A percentile compares a stretch with the other conserved stretches of the same genome.
Conservation (phyloP, 2,329 filamentous ascomycete genomes). For the Cladosporium sp. region DNA sequence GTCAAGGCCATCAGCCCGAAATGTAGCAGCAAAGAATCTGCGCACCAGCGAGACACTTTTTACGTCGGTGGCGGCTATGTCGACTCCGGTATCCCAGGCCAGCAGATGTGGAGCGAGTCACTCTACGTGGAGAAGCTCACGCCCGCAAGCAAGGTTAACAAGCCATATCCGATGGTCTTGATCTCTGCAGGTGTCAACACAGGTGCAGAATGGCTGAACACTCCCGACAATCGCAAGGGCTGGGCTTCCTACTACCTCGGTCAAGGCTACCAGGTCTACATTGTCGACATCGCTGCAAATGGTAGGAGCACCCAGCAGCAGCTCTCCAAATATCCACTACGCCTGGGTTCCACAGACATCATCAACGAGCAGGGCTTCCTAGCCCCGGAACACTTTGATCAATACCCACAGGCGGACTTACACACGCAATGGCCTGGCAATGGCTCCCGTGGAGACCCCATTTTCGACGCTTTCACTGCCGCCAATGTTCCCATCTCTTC, state of each 20-base stretch:
- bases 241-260: constrained; percentile 51
- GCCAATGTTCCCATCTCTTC: constrained; percentile 33
- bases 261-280: constrained; percentile 49
- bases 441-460: constrained; percentile 28
- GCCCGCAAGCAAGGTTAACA: constrained; percentile 32
- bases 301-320: constrained; percentile 30
- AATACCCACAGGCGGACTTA: constrained; percentile 23
- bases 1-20: constrained; percentile 1
- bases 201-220: constrained; percentile 47
- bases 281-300: constrained; percentile 43
- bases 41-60: constrained; percentile 17
- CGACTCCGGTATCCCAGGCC: constrained; percentile 22
- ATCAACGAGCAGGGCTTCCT: constrained; percentile 31
- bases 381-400: constrained; percentile 19
- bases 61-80: constrained; percentile 30
- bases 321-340: constrained; percentile 20
- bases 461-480: constrained; percentile 35
- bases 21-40: constrained; percentile 8
- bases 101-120: constrained; percentile 40
- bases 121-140: constrained; percentile 56
- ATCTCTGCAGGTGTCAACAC: constrained; percentile 5
- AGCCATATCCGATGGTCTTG: constrained; percentile 21
- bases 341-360: constrained; percentile 26
- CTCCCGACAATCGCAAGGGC: constrained; percentile 48
- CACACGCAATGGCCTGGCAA: constrained; percentile 28